phyloP scores from a whole-genome alignment of 129 eudicot genomes.

The Flaveria bidentis region DNA sequence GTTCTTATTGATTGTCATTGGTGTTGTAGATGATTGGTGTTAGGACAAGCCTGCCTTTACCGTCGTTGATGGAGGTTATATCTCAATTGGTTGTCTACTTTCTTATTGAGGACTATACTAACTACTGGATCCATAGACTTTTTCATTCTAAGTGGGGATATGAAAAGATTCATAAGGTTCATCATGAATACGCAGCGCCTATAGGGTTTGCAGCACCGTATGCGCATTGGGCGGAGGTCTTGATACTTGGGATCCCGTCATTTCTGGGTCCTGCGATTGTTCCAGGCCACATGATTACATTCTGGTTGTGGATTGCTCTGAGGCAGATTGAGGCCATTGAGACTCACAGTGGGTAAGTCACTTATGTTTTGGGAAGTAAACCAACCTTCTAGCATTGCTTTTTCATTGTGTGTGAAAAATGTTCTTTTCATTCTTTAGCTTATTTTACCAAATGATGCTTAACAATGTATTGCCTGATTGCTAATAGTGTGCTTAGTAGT shows the following conservation, averaged over 20 bases:
- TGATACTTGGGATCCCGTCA: slow-evolving; percentile 81
- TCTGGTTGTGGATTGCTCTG: slow-evolving; percentile 73
- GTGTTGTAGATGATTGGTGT: slow-evolving; percentile 37
- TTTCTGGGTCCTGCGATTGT: slow-evolving; percentile 77
- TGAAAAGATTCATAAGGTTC: slow-evolving; percentile 76
- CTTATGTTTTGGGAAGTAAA: too few relatives aligned
- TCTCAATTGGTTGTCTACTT: slow-evolving; percentile 63
- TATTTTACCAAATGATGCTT: too few relatives aligned
- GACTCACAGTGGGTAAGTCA: slow-evolving; percentile 80
- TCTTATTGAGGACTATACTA: slow-evolving; percentile 69
- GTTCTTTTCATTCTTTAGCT: too few relatives aligned
- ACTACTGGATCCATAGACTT: slow-evolving; percentile 83
- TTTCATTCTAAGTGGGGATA: slow-evolving; percentile 76
- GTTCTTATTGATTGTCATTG: background rate
- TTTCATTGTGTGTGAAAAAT: too few relatives aligned
- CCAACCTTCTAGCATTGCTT: too few relatives aligned
- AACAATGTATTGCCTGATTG: too few relatives aligned
- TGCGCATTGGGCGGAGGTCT: slow-evolving; percentile 80
- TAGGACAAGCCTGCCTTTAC: slow-evolving; percentile 69
- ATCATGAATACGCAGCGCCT: slow-evolving; percentile 86
- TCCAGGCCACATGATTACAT: slow-evolving; percentile 76
- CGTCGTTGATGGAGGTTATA: slow-evolving; percentile 57
- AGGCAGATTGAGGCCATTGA: slow-evolving; percentile 82
- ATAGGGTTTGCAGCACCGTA: slow-evolving; percentile 66
- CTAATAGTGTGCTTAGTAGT: too few relatives aligned